A percentile compares a stretch with the other conserved stretches of the same genome.
Evolutionary conservation across 108 stramenopile species (phyloP).

Genomic region (Stephanodiscus minutulus): DNA sequence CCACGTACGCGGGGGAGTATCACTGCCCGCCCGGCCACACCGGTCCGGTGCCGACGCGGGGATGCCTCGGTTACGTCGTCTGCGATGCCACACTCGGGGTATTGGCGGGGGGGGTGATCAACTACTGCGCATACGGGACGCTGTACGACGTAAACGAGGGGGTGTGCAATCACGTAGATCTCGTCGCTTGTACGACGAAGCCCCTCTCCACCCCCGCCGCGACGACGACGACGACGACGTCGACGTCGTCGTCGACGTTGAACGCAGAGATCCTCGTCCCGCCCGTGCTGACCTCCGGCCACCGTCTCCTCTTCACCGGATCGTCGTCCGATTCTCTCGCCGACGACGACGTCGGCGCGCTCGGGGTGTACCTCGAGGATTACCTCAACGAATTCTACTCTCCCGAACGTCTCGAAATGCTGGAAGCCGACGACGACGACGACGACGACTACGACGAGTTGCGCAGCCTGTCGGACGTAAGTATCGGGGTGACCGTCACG

Average conservation of each 20-base stretch:
- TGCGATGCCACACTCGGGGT: constrained; percentile 17
- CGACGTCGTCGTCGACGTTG: background rate
- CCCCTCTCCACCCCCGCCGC: background rate
- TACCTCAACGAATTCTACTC: constrained; percentile 39
- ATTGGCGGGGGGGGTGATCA: background rate
- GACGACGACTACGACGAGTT: too few species aligned
- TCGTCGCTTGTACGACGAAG: constrained; percentile 31
- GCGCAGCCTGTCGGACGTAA: constrained; percentile 33
- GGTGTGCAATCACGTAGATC: constrained; percentile 29
- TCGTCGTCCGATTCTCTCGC: constrained; percentile 13
- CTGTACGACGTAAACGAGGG: constrained; percentile 26
- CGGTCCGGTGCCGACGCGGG: constrained; percentile 23
- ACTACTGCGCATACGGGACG: constrained; percentile 23
- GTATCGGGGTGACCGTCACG: constrained; percentile 12
- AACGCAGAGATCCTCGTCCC: background rate
- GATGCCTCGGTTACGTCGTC: constrained; percentile 38
- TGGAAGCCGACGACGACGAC: constrained; percentile 27
- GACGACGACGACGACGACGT: background rate
- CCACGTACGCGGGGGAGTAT: constrained; percentile 33
- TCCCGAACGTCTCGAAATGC: background rate
- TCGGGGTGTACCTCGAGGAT: constrained; percentile 29
- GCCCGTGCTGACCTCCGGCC: constrained; percentile 19
- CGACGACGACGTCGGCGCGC: constrained; percentile 16
- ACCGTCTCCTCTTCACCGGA: constrained; percentile 28
- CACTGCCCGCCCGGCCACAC: constrained; percentile 19